Conservation (phyloP, 306 rosid genomes). For the Mimosa pudica region DNA sequence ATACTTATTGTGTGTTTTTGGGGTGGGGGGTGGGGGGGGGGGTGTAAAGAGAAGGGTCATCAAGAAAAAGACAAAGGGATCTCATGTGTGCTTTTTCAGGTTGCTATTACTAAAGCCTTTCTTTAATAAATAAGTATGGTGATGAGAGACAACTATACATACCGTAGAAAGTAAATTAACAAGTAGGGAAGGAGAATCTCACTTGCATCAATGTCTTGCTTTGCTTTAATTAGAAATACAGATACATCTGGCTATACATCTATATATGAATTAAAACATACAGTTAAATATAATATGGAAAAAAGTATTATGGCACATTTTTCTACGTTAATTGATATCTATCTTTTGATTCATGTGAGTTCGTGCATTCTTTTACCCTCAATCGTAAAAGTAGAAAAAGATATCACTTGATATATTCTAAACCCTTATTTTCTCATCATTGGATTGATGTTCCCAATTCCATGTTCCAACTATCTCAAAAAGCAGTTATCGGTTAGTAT, state of each 20-base stretch:
- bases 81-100: conserved; percentile 2
- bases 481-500: background rate
- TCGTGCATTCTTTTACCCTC: conserved; percentile 20
- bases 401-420: background rate
- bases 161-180: background rate
- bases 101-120: background rate
- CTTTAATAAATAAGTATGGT: conserved; percentile 10
- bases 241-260: background rate
- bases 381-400: conserved; percentile 16
- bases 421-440: background rate
- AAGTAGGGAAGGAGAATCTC: conserved; percentile 20
- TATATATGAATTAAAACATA: background rate
- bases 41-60: background rate
- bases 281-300: background rate
- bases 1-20: background rate
- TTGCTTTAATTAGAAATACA: conserved; percentile 12
- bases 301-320: background rate
- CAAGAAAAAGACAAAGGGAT: conserved; percentile 1
- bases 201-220: conserved; percentile 3
- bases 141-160: background rate
- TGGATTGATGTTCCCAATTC: background rate
- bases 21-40: no score
- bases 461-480: background rate
- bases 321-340: conserved; percentile 11
- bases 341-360: conserved; percentile 21